Evolutionary conservation across 2,329 filamentous ascomycete genomes (phyloP).

Genomic region (Sclerotinia trifoliorum): DNA sequence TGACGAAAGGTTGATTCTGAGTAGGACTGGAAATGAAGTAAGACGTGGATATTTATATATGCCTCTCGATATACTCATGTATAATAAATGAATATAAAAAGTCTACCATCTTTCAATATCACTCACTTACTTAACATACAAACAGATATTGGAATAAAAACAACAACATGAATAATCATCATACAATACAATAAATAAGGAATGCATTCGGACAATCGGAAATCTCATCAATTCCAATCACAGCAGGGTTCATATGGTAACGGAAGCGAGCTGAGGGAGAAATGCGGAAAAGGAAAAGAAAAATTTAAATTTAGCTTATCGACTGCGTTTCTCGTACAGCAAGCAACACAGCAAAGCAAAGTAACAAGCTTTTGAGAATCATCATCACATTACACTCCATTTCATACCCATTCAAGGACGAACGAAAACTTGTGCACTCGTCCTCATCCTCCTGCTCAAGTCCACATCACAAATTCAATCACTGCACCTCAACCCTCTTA

Average conservation of each 20-base stretch:
- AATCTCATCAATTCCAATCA: neutral
- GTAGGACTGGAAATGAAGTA: too few relatives aligned
- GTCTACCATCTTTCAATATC: too few relatives aligned
- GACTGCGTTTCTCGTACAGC: too few relatives aligned
- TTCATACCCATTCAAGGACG: neutral
- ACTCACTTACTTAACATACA: too few relatives aligned
- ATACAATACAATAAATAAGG: neutral
- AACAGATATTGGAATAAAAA: too few relatives aligned
- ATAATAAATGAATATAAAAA: too few relatives aligned
- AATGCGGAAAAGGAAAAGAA: slow-evolving; percentile 1
- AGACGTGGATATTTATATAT: too few relatives aligned
- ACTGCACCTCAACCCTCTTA: neutral
- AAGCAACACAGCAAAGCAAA: neutral
- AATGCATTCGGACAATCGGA: neutral
- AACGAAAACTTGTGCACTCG: neutral
- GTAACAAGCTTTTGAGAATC: neutral
- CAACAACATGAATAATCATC: too few relatives aligned
- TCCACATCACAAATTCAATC: neutral
- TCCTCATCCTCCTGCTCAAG: neutral
- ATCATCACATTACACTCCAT: neutral
- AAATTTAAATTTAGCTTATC: neutral
- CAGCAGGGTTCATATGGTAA: neutral
- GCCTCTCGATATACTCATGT: too few relatives aligned
- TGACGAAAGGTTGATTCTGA: too few relatives aligned
- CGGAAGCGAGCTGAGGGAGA: neutral